Evolutionary conservation across 2,329 filamentous ascomycete genomes (phyloP).

Genomic region (Cercospora sesami): DNA sequence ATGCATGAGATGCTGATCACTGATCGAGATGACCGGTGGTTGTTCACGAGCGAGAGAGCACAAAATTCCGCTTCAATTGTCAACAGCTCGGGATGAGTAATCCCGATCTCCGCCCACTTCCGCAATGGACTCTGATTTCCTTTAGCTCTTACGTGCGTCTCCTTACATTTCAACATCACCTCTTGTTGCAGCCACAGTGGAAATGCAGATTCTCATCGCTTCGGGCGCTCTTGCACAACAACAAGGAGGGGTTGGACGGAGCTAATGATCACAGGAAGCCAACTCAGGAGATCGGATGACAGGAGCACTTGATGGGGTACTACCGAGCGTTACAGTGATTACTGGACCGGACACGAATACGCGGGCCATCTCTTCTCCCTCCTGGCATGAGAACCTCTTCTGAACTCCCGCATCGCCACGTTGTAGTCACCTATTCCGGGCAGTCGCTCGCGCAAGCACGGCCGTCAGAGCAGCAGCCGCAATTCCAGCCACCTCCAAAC

Average conservation of each 20-base stretch:
- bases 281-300: background rate
- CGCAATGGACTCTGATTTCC: background rate
- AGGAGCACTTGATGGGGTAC: background rate
- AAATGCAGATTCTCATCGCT: background rate
- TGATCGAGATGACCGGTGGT: background rate
- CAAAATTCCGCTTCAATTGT: background rate
- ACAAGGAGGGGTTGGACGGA: background rate
- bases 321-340: background rate
- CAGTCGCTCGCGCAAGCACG: conserved; percentile 9
- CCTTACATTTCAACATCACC: background rate
- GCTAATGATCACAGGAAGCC: background rate
- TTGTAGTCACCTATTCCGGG: background rate
- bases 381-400: background rate
- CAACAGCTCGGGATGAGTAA: background rate
- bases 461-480: conserved; percentile 12
- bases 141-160: background rate
- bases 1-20: background rate
- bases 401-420: background rate
- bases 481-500: conserved; percentile 1
- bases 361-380: background rate
- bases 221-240: background rate
- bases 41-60: background rate
- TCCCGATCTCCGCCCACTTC: background rate
- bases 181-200: background rate
- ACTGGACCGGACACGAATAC: background rate